Conservation (phyloP, 768 basidiomycete genomes). For the Pluteus cervinus region DNA sequence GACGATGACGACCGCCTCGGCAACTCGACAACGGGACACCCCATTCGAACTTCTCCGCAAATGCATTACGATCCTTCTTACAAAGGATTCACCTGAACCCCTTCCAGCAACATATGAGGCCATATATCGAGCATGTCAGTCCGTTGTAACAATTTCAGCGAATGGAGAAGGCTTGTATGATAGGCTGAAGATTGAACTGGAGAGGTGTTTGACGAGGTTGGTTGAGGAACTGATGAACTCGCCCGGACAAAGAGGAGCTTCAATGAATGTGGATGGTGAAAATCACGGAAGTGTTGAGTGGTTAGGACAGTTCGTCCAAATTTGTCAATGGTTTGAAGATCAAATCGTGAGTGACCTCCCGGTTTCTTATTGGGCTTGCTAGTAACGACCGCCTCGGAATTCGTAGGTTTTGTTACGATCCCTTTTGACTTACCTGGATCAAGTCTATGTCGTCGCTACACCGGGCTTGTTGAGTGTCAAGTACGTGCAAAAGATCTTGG, state of each 20-base stretch:
- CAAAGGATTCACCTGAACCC: conserved; percentile 22
- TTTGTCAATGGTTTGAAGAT: conserved; percentile 58
- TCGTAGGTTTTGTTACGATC: conserved; percentile 51
- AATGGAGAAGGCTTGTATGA: conserved; percentile 56
- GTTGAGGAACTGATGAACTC: too few species aligned
- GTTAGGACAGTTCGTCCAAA: conserved; percentile 49
- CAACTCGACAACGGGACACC: conserved; percentile 18
- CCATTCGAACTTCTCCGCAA: conserved; percentile 25
- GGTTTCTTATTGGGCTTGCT: too few species aligned
- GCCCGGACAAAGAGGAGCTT: too few species aligned
- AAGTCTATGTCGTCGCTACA: conserved; percentile 47
- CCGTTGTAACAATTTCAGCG: conserved; percentile 44
- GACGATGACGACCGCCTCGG: conserved; percentile 1
- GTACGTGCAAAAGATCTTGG: conserved; percentile 35
- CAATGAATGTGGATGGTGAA: too few species aligned
- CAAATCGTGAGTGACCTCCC: conserved; percentile 45
- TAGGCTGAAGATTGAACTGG: conserved; percentile 52
- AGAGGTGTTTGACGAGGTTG: too few species aligned
- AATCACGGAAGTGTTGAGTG: conserved; percentile 39
- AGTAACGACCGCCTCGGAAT: not conserved
- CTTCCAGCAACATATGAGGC: conserved; percentile 48
- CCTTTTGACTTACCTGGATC: conserved; percentile 67
- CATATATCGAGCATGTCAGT: conserved; percentile 53
- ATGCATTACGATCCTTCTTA: conserved; percentile 36
- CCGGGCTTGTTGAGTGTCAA: conserved; percentile 33